phyloP scores from a whole-genome alignment of 2,329 filamentous ascomycete genomes.

The Claviceps fusiformis region DNA sequence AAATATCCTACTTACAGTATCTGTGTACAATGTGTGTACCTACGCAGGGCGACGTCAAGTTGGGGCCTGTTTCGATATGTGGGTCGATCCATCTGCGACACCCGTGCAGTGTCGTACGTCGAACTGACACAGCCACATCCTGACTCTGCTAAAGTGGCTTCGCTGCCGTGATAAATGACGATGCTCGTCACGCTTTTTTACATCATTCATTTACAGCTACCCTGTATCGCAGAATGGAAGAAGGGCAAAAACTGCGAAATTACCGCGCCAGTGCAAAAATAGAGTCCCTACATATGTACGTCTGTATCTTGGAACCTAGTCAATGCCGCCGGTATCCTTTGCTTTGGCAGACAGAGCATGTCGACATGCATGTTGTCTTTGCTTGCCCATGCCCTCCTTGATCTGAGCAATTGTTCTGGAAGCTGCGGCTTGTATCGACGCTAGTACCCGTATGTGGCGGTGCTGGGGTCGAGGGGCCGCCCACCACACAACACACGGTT shows the following conservation, averaged over 20 bases:
- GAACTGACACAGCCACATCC: background rate
- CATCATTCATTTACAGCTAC: background rate
- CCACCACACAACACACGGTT: background rate
- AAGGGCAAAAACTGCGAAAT: too few relatives aligned
- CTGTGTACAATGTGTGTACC: background rate
- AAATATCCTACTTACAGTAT: too few relatives aligned
- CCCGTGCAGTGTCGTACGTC: too few relatives aligned
- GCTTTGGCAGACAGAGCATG: too few relatives aligned
- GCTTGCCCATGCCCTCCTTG: background rate
- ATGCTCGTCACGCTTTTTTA: too few relatives aligned
- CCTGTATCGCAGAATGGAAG: background rate
- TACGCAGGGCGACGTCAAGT: background rate
- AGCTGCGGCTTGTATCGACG: slow-evolving; percentile 16
- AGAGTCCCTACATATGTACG: too few relatives aligned
- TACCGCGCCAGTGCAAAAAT: too few relatives aligned
- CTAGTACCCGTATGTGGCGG: slow-evolving; percentile 7
- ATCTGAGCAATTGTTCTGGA: background rate
- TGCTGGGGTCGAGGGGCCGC: background rate
- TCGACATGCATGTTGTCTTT: background rate
- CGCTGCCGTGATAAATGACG: too few relatives aligned
- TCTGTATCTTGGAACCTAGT: too few relatives aligned
- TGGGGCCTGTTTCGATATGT: too few relatives aligned
- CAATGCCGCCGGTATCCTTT: too few relatives aligned
- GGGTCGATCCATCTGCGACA: too few relatives aligned
- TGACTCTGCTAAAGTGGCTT: background rate